phyloP scores from a whole-genome alignment of 2,329 filamentous ascomycete species.

The Pseudophaeomoniella oleicola region DNA sequence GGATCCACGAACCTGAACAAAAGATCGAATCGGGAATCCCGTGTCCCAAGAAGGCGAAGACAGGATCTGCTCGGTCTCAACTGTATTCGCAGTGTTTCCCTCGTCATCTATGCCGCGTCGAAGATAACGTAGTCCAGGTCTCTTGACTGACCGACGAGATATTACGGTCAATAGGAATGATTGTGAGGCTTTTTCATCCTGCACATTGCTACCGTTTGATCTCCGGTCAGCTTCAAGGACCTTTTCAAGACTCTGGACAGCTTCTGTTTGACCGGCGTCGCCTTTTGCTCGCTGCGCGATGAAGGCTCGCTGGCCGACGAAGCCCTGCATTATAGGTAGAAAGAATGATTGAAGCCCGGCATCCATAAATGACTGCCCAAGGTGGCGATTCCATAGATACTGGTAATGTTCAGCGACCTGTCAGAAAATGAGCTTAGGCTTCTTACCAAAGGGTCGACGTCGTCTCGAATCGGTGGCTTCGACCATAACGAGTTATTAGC shows the following conservation, averaged over 20 bases:
- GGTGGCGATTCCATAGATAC: slow-evolving; percentile 84
- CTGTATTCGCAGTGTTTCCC: slow-evolving; percentile 74
- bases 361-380: slow-evolving; percentile 59
- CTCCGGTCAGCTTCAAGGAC: slow-evolving; percentile 1
- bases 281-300: slow-evolving; percentile 39
- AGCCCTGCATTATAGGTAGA: slow-evolving; percentile 82
- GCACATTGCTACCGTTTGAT: neutral
- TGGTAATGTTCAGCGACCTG: slow-evolving; percentile 13
- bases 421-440: neutral
- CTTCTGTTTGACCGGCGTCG: slow-evolving; percentile 4
- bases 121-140: slow-evolving; percentile 79
- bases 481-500: slow-evolving; percentile 2
- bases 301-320: slow-evolving; percentile 76
- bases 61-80: slow-evolving; percentile 91
- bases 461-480: neutral
- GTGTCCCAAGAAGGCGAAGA: slow-evolving; percentile 54
- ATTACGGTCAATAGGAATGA: slow-evolving; percentile 71
- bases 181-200: slow-evolving; percentile 19
- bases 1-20: slow-evolving; percentile 76
- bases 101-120: slow-evolving; percentile 82
- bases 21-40: slow-evolving; percentile 56
- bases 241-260: slow-evolving; percentile 4
- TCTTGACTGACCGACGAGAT: slow-evolving; percentile 73
- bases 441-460: slow-evolving; percentile 1
- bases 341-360: slow-evolving; percentile 56